phyloP scores from a whole-genome alignment of 2,329 filamentous ascomycete species.

The Tolypocladium pustulatum region DNA sequence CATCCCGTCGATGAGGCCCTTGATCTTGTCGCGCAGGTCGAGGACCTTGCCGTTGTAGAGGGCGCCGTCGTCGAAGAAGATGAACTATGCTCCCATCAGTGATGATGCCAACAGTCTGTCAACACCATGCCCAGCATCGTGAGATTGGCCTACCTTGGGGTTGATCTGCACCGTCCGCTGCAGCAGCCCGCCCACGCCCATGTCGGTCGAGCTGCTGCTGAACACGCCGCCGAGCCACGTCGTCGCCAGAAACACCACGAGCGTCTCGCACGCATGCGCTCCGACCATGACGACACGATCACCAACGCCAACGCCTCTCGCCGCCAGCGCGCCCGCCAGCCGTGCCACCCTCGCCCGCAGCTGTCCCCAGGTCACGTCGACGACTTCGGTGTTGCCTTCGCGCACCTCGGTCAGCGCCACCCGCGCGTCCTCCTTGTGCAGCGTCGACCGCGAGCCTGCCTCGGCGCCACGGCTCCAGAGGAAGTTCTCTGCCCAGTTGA shows the following conservation, averaged over 20 bases:
- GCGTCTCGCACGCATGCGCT: constrained; percentile 64
- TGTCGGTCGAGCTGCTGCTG: constrained; percentile 68
- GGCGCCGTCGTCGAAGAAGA: constrained; percentile 77
- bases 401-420: constrained; percentile 64
- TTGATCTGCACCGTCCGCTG: constrained; percentile 66
- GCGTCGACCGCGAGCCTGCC: constrained; percentile 34
- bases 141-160: constrained; percentile 41
- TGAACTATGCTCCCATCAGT: constrained; percentile 32
- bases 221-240: constrained; percentile 66
- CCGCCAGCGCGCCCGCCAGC: constrained; percentile 56
- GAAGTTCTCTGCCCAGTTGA: constrained; percentile 77
- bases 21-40: constrained; percentile 64
- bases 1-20: constrained; percentile 58
- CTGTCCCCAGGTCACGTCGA: constrained; percentile 56
- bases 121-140: background rate
- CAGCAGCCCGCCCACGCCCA: constrained; percentile 68
- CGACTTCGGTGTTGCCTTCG: constrained; percentile 48
- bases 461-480: constrained; percentile 48
- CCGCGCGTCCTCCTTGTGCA: constrained; percentile 59
- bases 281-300: constrained; percentile 69
- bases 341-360: constrained; percentile 47
- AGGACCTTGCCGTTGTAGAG: constrained; percentile 70
- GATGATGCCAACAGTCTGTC: too few relatives aligned
- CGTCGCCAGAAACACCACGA: constrained; percentile 60
- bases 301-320: constrained; percentile 55